These are phyloP conservation scores for Leonotis leonurus DNA, from an alignment of 257 asterid species.

Conservation along the genomic window DNA sequence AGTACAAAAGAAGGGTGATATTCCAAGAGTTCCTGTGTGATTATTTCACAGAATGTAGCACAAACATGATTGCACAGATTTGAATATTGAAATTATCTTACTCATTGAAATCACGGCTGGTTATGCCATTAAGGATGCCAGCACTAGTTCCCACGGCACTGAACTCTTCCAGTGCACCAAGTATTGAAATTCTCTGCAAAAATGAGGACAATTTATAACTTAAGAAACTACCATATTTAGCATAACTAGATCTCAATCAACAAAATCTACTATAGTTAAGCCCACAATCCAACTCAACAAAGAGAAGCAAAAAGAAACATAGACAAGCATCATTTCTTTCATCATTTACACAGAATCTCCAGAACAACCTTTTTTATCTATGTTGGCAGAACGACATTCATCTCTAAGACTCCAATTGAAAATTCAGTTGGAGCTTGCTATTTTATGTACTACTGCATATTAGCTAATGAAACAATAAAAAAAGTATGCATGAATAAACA, in stretches of 20 bases:
- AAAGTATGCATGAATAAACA: neutral
- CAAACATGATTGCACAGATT: neutral
- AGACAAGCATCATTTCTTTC: neutral
- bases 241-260: neutral
- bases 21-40: conserved; percentile 7
- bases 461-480: neutral
- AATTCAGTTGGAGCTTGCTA: neutral
- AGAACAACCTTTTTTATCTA: neutral
- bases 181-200: conserved; percentile 69
- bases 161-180: conserved; percentile 76
- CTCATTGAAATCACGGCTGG: conserved; percentile 77
- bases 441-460: neutral
- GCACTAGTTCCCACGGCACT: conserved; percentile 45
- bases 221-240: neutral
- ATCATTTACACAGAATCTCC: neutral
- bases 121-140: conserved; percentile 33
- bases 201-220: neutral
- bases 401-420: neutral
- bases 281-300: neutral
- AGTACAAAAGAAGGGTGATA: neutral
- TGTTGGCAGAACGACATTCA: neutral
- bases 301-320: neutral
- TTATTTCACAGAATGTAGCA: conserved; percentile 4
- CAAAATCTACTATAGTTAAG: neutral
- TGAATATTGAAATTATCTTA: conserved; percentile 33